Evolutionary conservation across 805 yeast genomes (phyloP), one percentile per base, ranked within the genome.

Genomic region (Hanseniaspora singularis): DNA sequence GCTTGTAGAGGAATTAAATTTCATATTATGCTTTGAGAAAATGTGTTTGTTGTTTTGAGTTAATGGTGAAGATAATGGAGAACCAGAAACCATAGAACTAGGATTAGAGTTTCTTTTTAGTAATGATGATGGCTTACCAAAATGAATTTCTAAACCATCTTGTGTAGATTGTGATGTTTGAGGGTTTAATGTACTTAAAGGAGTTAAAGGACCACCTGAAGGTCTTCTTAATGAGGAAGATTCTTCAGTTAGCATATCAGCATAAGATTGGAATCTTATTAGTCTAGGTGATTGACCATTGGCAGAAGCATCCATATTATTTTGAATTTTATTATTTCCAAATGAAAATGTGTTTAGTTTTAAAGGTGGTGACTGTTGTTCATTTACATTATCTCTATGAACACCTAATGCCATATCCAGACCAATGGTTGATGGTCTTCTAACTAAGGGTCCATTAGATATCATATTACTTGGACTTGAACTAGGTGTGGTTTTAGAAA

Each of bases 161-260:
- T 38, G n/a, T 51, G 55, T 5, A 51, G 37, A 14, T n/a, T 32
- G 40, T 12, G 46, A 53, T 43, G 33, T 43, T 53, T 26, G 60
- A 54, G 45, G 51, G 52, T 11, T 57, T 50, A 44, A 55, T 49
- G 26, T 50, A 46, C 22, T 36, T 45, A 30, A 46, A 38, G 28
- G 46, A 49, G 28, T 52, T 54, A 10, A 48, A 46, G 24, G 40
- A 28, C 40, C 48, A 18, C 72, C 60, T 1, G 76, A 71, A 7
- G 87, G 87, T 61, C 86, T 71, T 61, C 82, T 72, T 45, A 75
- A 69, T 40, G 65, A 57, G 26, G 58, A 57, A 55, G 79, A 81
- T 60, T 81, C 89, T 54, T 74, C 77, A 52, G 69, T 73, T 51
- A 81, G 71, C 74, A 84, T 72, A 55, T 84, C 95, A 3, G 89